Percentiles rank a stretch among this genome's conserved stretches.
Conservation (phyloP, 331 rosid species). For the Prunus yedoensis region DNA sequence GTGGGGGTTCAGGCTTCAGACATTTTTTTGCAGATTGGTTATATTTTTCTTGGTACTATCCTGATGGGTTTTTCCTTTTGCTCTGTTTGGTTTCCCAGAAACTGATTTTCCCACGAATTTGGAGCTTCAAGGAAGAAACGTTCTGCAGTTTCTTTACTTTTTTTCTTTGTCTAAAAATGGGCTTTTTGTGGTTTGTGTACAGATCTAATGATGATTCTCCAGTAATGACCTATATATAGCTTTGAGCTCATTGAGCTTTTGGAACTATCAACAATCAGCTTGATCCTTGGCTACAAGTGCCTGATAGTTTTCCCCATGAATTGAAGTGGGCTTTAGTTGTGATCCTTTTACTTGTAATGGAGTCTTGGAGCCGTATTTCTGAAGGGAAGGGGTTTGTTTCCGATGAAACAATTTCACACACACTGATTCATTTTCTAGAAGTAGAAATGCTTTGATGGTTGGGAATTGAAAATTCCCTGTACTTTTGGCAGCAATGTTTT, state of each 20-base stretch:
- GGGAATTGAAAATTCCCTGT: conserved; percentile 60
- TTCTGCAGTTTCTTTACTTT: conserved; percentile 10
- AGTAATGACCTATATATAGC: conserved; percentile 8
- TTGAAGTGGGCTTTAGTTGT: conserved; percentile 39
- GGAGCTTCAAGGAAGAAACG: conserved; percentile 14
- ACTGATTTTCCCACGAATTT: conserved; percentile 17
- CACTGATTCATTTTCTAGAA: conserved; percentile 40
- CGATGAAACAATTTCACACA: conserved; percentile 40
- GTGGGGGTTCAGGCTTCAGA: conserved; percentile 35
- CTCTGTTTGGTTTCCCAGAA: conserved; percentile 21
- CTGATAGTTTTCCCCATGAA: conserved; percentile 2
- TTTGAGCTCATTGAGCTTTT: conserved; percentile 6
- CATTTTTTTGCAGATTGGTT: conserved; percentile 14
- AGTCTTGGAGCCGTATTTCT: conserved; percentile 66
- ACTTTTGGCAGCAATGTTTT: conserved; percentile 42
- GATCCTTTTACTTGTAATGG: conserved; percentile 43
- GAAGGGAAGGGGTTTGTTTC: conserved; percentile 52
- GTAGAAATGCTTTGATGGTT: conserved; percentile 39
- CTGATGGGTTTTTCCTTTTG: conserved; percentile 10
- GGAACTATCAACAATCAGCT: neutral
- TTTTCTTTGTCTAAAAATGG: conserved; percentile 5
- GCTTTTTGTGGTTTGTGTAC: conserved; percentile 23
- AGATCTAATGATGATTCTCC: conserved; percentile 25
- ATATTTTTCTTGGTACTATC: conserved; percentile 6
- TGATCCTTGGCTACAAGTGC: neutral